A percentile compares a stretch with the other conserved stretches of the same genome.
Conservation (phyloP, 495 filamentous ascomycete genomes). For the Rostrohypoxylon terebratum region DNA sequence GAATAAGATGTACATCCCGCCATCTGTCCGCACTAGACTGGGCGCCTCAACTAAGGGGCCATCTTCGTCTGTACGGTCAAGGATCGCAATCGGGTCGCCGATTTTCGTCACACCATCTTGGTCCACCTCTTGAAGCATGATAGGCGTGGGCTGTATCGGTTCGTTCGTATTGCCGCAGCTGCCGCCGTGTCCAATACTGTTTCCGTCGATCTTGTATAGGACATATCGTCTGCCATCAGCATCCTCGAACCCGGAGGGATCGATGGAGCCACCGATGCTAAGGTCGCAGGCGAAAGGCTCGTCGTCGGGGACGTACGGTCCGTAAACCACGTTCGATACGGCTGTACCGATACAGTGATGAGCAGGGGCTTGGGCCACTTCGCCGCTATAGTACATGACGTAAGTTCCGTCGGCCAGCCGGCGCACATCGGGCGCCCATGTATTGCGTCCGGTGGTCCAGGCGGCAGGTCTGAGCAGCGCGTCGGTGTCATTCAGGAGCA, state of each 20-base stretch:
- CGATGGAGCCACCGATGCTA: conserved; percentile 68
- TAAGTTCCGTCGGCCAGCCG: conserved; percentile 55
- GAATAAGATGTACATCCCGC: conserved; percentile 67
- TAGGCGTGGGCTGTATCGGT: conserved; percentile 65
- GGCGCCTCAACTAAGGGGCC: conserved; percentile 73
- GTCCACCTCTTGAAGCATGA: conserved; percentile 69
- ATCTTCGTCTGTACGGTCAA: conserved; percentile 67
- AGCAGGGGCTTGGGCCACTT: conserved; percentile 48
- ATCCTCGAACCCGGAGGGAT: conserved; percentile 66
- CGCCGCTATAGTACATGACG: conserved; percentile 71
- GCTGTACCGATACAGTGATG: conserved; percentile 70
- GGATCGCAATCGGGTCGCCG: conserved; percentile 64
- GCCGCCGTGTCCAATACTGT: conserved; percentile 67
- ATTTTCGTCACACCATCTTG: conserved; percentile 63
- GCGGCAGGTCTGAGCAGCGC: conserved; percentile 44
- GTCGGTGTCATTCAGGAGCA: conserved; percentile 45
- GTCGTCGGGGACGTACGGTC: conserved; percentile 63
- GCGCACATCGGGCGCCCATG: conserved; percentile 65
- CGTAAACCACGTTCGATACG: conserved; percentile 53
- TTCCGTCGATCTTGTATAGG: conserved; percentile 73
- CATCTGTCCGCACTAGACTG: conserved; percentile 55
- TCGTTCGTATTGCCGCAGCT: conserved; percentile 66
- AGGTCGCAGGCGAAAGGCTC: conserved; percentile 64
- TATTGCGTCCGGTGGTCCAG: conserved; percentile 50
- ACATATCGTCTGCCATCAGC: conserved; percentile 66